Percentiles rank a stretch among this genome's conserved stretches.
Conservation (phyloP, 805 yeast genomes). For the Metahyphopichia silvanorum region DNA sequence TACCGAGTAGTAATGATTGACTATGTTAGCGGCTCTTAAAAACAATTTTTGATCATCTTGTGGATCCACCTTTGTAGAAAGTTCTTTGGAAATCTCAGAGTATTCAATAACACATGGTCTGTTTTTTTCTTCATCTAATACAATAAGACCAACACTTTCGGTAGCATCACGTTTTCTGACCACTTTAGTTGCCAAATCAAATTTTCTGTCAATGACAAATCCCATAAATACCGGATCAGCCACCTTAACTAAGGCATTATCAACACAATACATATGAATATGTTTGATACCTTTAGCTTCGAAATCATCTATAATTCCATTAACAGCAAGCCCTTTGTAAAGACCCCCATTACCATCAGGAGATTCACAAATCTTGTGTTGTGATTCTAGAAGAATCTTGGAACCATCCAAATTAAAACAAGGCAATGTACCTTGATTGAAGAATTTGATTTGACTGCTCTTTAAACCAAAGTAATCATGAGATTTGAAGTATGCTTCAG, state of each 20-base stretch:
- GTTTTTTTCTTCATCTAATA: slow-evolving; percentile 51
- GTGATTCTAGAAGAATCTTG: slow-evolving; percentile 61
- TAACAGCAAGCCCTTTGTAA: slow-evolving; percentile 72
- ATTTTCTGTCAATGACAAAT: slow-evolving; percentile 64
- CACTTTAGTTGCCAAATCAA: slow-evolving; percentile 85
- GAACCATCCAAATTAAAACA: slow-evolving; percentile 73
- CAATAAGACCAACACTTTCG: slow-evolving; percentile 92
- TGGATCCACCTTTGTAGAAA: slow-evolving; percentile 64
- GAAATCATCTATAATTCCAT: slow-evolving; percentile 69
- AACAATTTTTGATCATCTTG: slow-evolving; percentile 51
- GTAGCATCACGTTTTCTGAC: slow-evolving; percentile 86
- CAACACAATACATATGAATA: slow-evolving; percentile 96
- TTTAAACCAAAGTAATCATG: slow-evolving; percentile 71
- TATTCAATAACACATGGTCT: slow-evolving; percentile 93
- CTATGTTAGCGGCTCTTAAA: slow-evolving; percentile 94
- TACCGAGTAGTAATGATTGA: slow-evolving; percentile 90
- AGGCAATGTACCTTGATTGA: slow-evolving; percentile 94
- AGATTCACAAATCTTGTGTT: slow-evolving; percentile 63
- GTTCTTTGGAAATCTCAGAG: slow-evolving; percentile 77
- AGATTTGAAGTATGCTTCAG: slow-evolving; percentile 65
- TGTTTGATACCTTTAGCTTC: slow-evolving; percentile 69
- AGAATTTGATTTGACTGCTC: slow-evolving; percentile 61
- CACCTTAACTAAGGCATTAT: slow-evolving; percentile 84
- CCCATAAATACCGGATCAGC: slow-evolving; percentile 93
- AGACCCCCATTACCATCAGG: slow-evolving; percentile 99